phyloP scores from a whole-genome alignment of 495 filamentous ascomycete genomes.

The Penicillium cosmopolitanum region DNA sequence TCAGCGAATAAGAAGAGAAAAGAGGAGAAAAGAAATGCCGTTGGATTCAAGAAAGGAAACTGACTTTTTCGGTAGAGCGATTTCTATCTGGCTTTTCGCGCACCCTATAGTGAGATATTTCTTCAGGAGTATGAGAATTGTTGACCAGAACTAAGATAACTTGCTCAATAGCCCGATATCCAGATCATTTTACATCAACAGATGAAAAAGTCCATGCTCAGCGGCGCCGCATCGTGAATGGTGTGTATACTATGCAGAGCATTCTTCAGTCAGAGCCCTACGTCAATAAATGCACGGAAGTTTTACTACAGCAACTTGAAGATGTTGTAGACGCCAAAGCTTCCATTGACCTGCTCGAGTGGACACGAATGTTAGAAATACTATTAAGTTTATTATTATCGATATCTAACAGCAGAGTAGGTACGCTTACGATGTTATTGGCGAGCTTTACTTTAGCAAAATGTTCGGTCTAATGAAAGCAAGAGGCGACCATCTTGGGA shows the following conservation, averaged over 20 bases:
- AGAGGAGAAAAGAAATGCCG: no score
- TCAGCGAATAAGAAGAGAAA: no score
- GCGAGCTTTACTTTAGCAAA: conserved; percentile 42
- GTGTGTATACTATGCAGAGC: conserved; percentile 35
- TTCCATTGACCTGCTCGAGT: conserved; percentile 26
- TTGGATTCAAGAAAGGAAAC: no score
- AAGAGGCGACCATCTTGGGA: conserved; percentile 16
- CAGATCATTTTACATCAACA: conserved; percentile 21
- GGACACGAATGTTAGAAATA: conserved; percentile 21
- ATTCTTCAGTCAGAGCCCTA: conserved; percentile 34
- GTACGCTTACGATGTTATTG: conserved; percentile 41
- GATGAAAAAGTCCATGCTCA: conserved; percentile 33
- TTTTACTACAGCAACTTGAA: conserved; percentile 24
- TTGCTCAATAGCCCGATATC: conserved; percentile 5
- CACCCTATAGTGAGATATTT: no score
- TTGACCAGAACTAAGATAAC: no score
- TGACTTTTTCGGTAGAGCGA: neutral
- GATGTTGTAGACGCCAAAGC: conserved; percentile 23
- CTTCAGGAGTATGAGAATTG: no score
- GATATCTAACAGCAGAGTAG: conserved; percentile 18
- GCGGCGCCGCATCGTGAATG: conserved; percentile 35
- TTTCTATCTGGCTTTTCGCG: neutral
- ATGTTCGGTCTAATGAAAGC: conserved; percentile 40
- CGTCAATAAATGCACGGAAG: conserved; percentile 30
- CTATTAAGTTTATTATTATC: conserved; percentile 5